These are phyloP conservation scores for Globisporangium iwayamae DNA, from an alignment of 352 stramenopile species.

Conservation along the genomic window DNA sequence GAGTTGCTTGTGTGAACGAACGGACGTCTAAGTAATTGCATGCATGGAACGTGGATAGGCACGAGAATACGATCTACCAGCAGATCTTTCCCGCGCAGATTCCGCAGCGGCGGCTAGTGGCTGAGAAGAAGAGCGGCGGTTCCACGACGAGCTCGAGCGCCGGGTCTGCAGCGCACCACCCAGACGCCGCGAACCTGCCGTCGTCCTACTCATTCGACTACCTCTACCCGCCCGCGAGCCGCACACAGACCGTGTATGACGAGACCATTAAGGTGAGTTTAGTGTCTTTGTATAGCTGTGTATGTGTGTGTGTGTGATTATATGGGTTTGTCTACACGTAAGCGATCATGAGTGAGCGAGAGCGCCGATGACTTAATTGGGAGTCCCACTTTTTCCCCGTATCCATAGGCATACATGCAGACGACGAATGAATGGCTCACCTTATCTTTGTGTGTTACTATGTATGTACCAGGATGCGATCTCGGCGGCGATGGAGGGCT, in stretches of 20 bases:
- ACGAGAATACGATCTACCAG: constrained; percentile 88
- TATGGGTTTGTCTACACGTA: constrained; percentile 3
- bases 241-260: constrained; percentile 83
- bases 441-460: neutral
- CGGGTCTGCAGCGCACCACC: constrained; percentile 12
- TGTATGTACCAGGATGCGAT: constrained; percentile 44
- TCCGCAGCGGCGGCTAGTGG: constrained; percentile 24
- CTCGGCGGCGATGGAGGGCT: constrained; percentile 65
- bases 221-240: constrained; percentile 68
- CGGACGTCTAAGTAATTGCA: neutral
- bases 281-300: neutral
- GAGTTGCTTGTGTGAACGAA: neutral
- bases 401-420: neutral
- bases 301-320: neutral
- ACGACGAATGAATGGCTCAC: constrained; percentile 1
- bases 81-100: constrained; percentile 77
- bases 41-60: constrained; percentile 27
- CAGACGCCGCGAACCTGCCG: constrained; percentile 37
- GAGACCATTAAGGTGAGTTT: constrained; percentile 57
- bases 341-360: neutral
- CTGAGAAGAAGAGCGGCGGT: constrained; percentile 26
- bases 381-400: constrained; percentile 4
- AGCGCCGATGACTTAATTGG: neutral
- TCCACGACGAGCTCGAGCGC: constrained; percentile 38
- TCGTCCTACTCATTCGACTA: constrained; percentile 87